phyloP scores from a whole-genome alignment of 129 eudicot genomes.

The Tagetes patula region DNA sequence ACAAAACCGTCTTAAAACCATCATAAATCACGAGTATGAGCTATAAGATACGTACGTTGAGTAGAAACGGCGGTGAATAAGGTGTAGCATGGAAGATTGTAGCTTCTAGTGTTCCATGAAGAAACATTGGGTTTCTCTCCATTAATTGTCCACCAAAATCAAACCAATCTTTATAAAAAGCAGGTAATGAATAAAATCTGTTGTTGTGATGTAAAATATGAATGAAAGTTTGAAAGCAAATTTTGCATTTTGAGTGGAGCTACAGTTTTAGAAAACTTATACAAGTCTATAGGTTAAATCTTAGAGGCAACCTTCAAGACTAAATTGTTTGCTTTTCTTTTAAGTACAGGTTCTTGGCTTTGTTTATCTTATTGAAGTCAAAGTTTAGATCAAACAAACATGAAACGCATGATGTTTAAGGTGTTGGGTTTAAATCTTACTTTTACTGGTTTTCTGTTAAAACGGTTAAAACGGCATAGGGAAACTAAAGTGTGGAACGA shows the following conservation, averaged over 20 bases:
- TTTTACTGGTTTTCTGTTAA: no score
- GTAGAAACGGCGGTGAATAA: conserved; percentile 51
- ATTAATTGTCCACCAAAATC: conserved; percentile 13
- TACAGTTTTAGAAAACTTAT: conserved; percentile 46
- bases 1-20: neutral
- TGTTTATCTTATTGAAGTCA: neutral
- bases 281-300: conserved; percentile 40
- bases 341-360: conserved; percentile 44
- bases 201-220: conserved; percentile 32
- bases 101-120: conserved; percentile 94
- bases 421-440: no score
- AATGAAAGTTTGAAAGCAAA: conserved; percentile 37
- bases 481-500: no score
- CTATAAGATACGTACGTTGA: conserved; percentile 47
- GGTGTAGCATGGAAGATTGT: conserved; percentile 83
- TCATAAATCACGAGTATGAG: conserved; percentile 1
- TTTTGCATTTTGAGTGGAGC: conserved; percentile 29
- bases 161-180: conserved; percentile 25
- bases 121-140: conserved; percentile 51
- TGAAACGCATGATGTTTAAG: no score
- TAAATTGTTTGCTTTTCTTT: conserved; percentile 50
- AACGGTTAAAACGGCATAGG: no score
- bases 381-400: conserved; percentile 3
- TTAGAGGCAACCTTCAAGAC: conserved; percentile 52
- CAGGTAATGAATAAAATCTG: conserved; percentile 20